These are phyloP conservation scores for Onygena corvina DNA, from an alignment of 2,329 filamentous ascomycete genomes.

Conservation along the genomic window DNA sequence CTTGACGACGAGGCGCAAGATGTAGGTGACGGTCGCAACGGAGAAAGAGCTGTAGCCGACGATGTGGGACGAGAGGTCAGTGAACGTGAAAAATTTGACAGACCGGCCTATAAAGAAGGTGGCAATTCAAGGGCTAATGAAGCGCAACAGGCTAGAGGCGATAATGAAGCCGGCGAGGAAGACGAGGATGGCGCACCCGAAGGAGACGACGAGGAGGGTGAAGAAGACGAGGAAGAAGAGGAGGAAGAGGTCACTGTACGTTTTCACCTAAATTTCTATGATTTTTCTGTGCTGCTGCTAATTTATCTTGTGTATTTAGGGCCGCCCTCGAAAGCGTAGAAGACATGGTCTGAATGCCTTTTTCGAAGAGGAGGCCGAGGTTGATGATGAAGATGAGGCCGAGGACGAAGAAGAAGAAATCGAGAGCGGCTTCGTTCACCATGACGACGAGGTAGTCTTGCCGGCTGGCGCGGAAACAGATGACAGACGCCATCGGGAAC, in stretches of 20 bases:
- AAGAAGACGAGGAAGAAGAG: conserved; percentile 39
- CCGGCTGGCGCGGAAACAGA: conserved; percentile 67
- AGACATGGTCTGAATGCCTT: conserved; percentile 69
- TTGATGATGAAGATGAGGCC: conserved; percentile 85
- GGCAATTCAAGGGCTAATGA: conserved; percentile 50
- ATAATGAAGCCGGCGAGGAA: conserved; percentile 29
- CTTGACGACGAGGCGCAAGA: conserved; percentile 40
- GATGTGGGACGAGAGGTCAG: conserved; percentile 33
- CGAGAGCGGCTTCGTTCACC: conserved; percentile 75
- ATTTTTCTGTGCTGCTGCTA: conserved; percentile 12
- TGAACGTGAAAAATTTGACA: conserved; percentile 37
- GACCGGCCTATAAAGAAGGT: conserved; percentile 36
- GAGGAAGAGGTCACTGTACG: conserved; percentile 50
- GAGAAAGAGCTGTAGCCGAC: conserved; percentile 17
- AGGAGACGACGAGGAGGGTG: conserved; percentile 32
- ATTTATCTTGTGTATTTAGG: conserved; percentile 29
- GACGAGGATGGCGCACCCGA: conserved; percentile 44
- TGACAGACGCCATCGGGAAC: conserved; percentile 82
- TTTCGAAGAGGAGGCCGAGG: conserved; percentile 96
- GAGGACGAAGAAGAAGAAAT: conserved; percentile 80
- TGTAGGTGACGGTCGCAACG: conserved; percentile 25
- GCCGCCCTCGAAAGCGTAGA: conserved; percentile 65
- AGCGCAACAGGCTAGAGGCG: conserved; percentile 20
- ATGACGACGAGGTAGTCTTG: conserved; percentile 71
- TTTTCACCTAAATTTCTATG: conserved; percentile 9